Conservation (phyloP, 2,329 filamentous ascomycete genomes). For the Aspergillus carbonarius region DNA sequence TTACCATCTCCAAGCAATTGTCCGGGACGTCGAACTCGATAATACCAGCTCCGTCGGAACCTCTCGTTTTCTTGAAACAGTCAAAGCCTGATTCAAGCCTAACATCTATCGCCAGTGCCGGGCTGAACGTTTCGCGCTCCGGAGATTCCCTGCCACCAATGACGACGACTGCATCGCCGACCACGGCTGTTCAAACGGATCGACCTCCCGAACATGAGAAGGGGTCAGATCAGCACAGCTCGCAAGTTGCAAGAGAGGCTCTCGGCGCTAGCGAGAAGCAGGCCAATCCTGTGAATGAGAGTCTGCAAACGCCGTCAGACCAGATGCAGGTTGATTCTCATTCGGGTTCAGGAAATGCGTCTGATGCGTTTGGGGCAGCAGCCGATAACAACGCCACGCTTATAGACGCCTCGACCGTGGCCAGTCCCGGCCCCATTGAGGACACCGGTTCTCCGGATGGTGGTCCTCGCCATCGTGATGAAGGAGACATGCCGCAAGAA, state of each 20-base stretch:
- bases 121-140: constrained; percentile 43
- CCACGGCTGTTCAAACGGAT: constrained; percentile 47
- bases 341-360: constrained; percentile 53
- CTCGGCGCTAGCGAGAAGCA: constrained; percentile 39
- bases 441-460: constrained; percentile 45
- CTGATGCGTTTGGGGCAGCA: constrained; percentile 49
- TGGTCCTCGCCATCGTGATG: constrained; percentile 38
- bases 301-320: constrained; percentile 50
- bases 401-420: constrained; percentile 50
- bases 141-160: constrained; percentile 38
- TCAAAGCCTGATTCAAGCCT: constrained; percentile 40
- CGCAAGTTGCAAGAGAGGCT: constrained; percentile 44
- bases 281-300: constrained; percentile 45
- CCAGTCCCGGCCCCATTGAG: constrained; percentile 49
- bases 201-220: constrained; percentile 33
- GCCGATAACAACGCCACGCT: constrained; percentile 53
- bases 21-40: constrained; percentile 30
- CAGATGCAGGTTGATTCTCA: constrained; percentile 49
- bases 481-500: constrained; percentile 40
- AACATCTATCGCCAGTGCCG: constrained; percentile 44
- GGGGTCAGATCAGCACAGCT: constrained; percentile 36
- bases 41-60: constrained; percentile 31
- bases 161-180: constrained; percentile 57
- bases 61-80: constrained; percentile 36
- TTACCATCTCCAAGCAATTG: constrained; percentile 38